phyloP scores from a whole-genome alignment of 331 rosid genomes.

The Erythrophleum ivorense region DNA sequence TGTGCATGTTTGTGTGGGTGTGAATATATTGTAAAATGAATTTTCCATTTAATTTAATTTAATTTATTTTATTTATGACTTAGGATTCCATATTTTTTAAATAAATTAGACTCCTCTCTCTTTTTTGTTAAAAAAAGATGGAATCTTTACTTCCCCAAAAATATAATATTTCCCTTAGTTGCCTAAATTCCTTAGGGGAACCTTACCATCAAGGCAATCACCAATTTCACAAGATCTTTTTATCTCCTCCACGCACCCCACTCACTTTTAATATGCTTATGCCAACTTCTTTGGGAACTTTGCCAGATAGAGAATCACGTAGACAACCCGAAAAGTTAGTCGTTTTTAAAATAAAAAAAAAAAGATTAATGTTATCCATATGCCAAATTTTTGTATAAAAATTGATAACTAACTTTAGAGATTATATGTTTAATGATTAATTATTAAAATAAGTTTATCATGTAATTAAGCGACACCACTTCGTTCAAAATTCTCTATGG shows the following conservation, averaged over 20 bases:
- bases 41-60: background rate
- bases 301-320: slow-evolving; percentile 47
- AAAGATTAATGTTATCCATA: background rate
- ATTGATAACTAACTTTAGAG: background rate
- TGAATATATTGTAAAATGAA: background rate
- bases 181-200: slow-evolving; percentile 42
- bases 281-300: slow-evolving; percentile 44
- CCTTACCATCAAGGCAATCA: slow-evolving; percentile 38
- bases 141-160: background rate
- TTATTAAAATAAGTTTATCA: background rate
- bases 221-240: slow-evolving; percentile 35
- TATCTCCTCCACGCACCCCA: background rate
- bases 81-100: background rate
- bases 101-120: background rate
- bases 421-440: background rate
- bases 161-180: background rate
- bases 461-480: background rate
- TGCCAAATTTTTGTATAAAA: background rate
- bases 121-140: background rate
- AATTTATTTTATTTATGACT: too few relatives aligned
- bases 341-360: background rate
- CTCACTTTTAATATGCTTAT: slow-evolving; percentile 52
- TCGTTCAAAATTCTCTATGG: slow-evolving; percentile 39
- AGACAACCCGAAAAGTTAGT: slow-evolving; percentile 29
- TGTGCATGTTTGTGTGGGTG: too few relatives aligned